phyloP scores from a whole-genome alignment of 306 rosid genomes.

The Quercus wislizeni region DNA sequence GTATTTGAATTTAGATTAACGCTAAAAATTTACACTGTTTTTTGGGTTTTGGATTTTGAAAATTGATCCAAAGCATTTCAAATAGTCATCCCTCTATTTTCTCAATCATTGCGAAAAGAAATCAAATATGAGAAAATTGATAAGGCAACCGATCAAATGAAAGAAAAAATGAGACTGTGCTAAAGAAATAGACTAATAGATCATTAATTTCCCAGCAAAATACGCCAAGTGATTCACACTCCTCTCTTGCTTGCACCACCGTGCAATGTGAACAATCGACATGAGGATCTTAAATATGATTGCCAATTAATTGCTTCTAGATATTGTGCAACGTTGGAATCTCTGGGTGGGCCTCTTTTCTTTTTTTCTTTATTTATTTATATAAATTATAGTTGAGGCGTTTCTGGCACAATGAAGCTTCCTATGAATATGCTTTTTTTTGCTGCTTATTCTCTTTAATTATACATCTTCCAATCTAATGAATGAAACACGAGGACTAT shows the following conservation, averaged over 20 bases:
- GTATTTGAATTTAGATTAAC: too few relatives aligned
- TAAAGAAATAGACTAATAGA: background rate
- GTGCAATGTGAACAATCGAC: background rate
- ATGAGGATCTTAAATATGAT: background rate
- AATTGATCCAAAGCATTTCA: too few relatives aligned
- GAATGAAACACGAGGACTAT: background rate
- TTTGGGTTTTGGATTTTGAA: too few relatives aligned
- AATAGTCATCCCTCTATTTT: background rate
- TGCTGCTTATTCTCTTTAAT: background rate
- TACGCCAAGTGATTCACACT: background rate
- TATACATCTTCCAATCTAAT: background rate
- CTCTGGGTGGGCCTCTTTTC: background rate
- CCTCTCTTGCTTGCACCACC: background rate
- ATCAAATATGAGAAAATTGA: background rate
- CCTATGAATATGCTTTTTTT: background rate
- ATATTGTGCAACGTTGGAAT: background rate
- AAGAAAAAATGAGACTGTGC: too few relatives aligned
- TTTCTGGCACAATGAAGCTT: conserved; percentile 6
- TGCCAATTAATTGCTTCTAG: background rate
- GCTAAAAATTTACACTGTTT: too few relatives aligned
- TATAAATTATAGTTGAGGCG: background rate
- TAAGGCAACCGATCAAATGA: background rate
- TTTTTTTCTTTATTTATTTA: too few relatives aligned
- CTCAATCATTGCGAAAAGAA: background rate
- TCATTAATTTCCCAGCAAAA: background rate